phyloP scores from a whole-genome alignment of 805 yeast species.

The Starmera dryadoides region DNA sequence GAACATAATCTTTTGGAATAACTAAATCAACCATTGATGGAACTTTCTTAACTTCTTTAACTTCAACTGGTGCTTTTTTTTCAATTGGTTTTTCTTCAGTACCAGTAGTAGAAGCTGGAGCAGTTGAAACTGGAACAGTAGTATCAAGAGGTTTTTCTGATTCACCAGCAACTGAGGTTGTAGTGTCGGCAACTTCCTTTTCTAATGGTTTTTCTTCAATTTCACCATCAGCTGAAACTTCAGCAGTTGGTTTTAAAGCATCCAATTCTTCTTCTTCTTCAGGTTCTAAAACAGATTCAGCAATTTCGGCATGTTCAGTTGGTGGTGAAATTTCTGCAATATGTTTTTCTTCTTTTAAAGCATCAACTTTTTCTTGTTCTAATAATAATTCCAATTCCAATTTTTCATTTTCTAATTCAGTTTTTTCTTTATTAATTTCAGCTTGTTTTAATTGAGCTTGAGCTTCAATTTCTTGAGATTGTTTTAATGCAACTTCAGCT shows the following conservation, averaged over 20 bases:
- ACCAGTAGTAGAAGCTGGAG: slow-evolving; percentile 5
- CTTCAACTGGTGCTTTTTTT: neutral
- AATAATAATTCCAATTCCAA: slow-evolving; percentile 26
- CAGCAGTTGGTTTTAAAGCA: neutral
- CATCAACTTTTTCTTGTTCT: slow-evolving; percentile 27
- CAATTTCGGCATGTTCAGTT: slow-evolving; percentile 17
- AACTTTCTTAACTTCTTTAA: neutral
- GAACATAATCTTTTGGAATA: slow-evolving; percentile 4
- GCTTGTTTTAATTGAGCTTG: slow-evolving; percentile 29
- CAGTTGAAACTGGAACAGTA: slow-evolving; percentile 3
- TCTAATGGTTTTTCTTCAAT: too few species aligned
- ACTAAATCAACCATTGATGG: slow-evolving; percentile 7
- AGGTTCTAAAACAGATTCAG: slow-evolving; percentile 11
- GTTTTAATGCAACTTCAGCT: slow-evolving; percentile 23
- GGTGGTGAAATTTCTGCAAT: slow-evolving; percentile 34
- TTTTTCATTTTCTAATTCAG: slow-evolving; percentile 28
- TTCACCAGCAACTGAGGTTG: neutral
- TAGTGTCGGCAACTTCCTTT: too few species aligned
- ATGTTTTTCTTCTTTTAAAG: slow-evolving; percentile 28
- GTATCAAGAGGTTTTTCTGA: neutral
- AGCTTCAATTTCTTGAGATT: slow-evolving; percentile 29
- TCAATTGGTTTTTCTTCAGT: neutral
- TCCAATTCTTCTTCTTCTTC: slow-evolving; percentile 1
- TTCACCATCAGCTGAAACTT: too few species aligned
- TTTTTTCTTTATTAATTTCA: slow-evolving; percentile 29